Base-by-base conservation (phyloP, 495 filamentous ascomycete species). In the Bacidia gigantensis region DNA sequence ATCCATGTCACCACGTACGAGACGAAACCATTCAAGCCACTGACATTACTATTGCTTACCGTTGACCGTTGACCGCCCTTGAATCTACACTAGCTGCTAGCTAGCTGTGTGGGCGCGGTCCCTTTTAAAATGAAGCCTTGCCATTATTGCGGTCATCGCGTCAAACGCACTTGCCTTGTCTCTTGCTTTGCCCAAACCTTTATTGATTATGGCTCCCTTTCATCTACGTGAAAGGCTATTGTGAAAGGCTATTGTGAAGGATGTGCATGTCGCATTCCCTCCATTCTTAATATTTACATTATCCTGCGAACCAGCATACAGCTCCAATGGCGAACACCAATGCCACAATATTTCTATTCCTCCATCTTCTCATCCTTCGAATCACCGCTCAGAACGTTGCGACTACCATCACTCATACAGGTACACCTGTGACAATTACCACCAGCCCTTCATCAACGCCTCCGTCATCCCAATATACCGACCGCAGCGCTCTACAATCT, bases 401-500 rank as follows among this genome's bases (percentile, higher is more conserved):
- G 14, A 50, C 1, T 3, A 50, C 47, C 25, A 38, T 50, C 40
- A 20, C 29, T 11, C 0, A 45, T 14, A 29, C 49, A 24, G 20
- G 14, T 26, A 21, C 55, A 23, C 39, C 40, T 21, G 20, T 24
- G 2, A 41, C 40, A 32, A 1, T 43, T 39, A 10, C 22, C 25
- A 26, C 46, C 14, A 2, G 10, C 40, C 17, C 49, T n/a, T 43
- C 66, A 1, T 35, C 54, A 2, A 50, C 57, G 3, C 61, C 71
- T 0, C 53, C 59, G 17, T 64, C 68, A 1, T 48, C 69, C 1
- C 71, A 69, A 25, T 87, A 80, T 60, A 73, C 72, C 0, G 61
- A 69, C 55, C 54, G 65, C 44, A 22, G 42, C 3, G 46, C 60
- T 12, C 85, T 88, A 69, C 62, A 74, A 46, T 64, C 72, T 48